A percentile compares a stretch with the other conserved stretches of the same genome.
phyloP scores from a whole-genome alignment of 305 asterid genomes.

The Euphrasia arctica region DNA sequence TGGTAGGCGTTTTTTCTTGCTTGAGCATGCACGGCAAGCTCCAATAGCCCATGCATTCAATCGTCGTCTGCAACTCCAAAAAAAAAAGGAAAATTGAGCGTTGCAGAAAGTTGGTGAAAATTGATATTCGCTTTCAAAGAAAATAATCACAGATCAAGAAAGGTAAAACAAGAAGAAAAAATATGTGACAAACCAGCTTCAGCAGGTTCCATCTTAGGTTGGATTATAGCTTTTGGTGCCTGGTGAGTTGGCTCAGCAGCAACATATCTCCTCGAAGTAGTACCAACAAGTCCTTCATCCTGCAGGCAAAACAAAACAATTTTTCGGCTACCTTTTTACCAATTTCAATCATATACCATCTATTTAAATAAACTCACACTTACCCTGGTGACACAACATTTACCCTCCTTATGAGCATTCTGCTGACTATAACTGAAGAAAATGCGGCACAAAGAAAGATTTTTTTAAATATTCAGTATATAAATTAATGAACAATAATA shows the following conservation, averaged over 20 bases:
- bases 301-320: conserved; percentile 10
- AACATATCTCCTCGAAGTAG: conserved; percentile 7
- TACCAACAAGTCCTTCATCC: conserved; percentile 13
- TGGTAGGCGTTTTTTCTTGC: no score
- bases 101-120: no score
- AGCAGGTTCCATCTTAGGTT: not conserved
- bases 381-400: conserved; percentile 8
- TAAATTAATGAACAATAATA: no score
- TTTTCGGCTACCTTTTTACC: not conserved
- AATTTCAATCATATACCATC: not conserved
- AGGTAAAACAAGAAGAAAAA: not conserved
- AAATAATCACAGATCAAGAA: not conserved
- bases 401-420: no score
- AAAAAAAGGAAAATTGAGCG: no score
- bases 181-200: conserved; percentile 23
- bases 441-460: no score
- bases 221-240: conserved; percentile 7
- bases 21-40: no score
- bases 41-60: no score
- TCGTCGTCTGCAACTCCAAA: no score
- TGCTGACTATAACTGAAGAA: no score
- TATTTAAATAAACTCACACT: not conserved
- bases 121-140: not conserved
- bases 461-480: no score
- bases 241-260: conserved; percentile 15